Evolutionary conservation across 2,329 filamentous ascomycete genomes (phyloP).

Genomic region (Talaromyces sp.): DNA sequence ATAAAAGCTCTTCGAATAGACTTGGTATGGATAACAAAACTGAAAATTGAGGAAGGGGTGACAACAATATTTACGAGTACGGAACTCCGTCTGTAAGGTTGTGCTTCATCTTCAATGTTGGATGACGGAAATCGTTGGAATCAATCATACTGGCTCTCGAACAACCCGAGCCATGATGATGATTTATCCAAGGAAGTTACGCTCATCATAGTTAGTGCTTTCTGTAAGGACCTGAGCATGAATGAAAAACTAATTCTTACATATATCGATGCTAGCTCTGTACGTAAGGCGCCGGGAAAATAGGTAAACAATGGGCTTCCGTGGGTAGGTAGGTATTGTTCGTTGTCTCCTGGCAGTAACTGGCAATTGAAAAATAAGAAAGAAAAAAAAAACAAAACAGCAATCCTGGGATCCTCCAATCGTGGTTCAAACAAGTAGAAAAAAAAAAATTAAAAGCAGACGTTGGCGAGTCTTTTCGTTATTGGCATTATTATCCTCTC

Average conservation of each 20-base stretch:
- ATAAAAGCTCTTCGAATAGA: background rate
- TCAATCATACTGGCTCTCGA: background rate
- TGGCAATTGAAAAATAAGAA: background rate
- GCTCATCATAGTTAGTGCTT: background rate
- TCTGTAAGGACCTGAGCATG: background rate
- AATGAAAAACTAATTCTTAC: background rate
- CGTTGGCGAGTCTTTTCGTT: background rate
- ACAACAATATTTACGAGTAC: background rate
- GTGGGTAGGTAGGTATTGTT: background rate
- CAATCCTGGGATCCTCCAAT: constrained; percentile 2
- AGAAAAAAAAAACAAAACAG: background rate
- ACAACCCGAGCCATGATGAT: background rate
- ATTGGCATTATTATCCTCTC: background rate
- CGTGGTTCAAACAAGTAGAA: background rate
- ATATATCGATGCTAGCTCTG: constrained; percentile 4
- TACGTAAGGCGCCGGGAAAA: background rate
- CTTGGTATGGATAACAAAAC: background rate
- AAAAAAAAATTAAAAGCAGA: background rate
- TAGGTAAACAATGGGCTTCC: background rate
- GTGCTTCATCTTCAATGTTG: background rate
- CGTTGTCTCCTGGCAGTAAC: background rate
- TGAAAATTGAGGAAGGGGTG: no score
- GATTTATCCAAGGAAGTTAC: background rate
- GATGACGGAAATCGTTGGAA: background rate
- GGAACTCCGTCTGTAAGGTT: background rate